Conservation (phyloP, 2,329 filamentous ascomycete species). For the Davidsoniella neocaledoniae region DNA sequence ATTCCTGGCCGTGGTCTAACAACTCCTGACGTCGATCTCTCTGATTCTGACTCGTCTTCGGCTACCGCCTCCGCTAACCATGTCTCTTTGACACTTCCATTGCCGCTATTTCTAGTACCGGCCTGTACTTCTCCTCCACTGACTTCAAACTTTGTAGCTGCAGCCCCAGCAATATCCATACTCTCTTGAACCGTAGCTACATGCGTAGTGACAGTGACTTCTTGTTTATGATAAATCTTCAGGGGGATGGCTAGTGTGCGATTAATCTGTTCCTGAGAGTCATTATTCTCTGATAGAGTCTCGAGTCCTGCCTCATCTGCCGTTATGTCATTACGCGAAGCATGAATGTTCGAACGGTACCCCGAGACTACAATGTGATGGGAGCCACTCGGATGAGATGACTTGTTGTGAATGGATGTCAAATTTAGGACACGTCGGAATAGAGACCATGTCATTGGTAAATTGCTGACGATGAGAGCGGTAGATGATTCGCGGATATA, state of each 20-base stretch:
- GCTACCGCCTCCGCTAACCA: not conserved
- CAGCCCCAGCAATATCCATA: not conserved
- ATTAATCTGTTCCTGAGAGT: no score
- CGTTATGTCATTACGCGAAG: no score
- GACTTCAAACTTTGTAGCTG: not conserved
- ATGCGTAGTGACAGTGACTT: conserved; percentile 3
- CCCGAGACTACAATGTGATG: conserved; percentile 1
- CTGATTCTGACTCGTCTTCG: not conserved
- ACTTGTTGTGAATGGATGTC: conserved; percentile 19
- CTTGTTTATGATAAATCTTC: conserved; percentile 15
- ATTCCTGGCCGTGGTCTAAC: not conserved
- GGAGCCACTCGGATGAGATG: conserved; percentile 18
- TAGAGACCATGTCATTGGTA: conserved; percentile 26
- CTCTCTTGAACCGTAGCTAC: not conserved
- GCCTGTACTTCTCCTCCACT: not conserved
- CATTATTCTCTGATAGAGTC: no score
- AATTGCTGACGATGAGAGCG: conserved; percentile 27
- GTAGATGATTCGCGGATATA: conserved; percentile 30
- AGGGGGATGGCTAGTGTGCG: conserved; percentile 16
- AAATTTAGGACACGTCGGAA: conserved; percentile 21
- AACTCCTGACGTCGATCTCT: not conserved
- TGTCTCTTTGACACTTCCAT: not conserved
- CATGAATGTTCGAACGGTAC: no score
- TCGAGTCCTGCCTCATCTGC: no score
- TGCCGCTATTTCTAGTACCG: not conserved